Base-by-base conservation (phyloP, 2,329 filamentous ascomycete genomes). In the Aspergillus awamori region DNA sequence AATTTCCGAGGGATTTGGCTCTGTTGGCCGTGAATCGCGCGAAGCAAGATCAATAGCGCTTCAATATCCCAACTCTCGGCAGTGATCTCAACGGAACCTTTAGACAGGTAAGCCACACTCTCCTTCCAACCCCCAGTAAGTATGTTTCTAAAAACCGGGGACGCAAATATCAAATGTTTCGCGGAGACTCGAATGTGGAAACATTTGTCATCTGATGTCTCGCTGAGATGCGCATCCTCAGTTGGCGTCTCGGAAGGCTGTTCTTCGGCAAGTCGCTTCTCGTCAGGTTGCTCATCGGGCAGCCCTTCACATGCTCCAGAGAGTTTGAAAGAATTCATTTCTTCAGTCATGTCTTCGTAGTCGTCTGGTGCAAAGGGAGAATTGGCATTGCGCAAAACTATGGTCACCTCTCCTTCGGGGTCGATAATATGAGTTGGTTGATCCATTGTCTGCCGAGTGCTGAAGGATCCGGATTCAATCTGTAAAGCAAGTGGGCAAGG, bases 21-120 rank as follows among this genome's bases (percentile, higher is more conserved):
- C 17, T 58, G 41, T 41, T 68, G 68, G 4, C 67, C 61, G 54
- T 73, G 69, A 2, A 71, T 60, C 26, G 67, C 49, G 4, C 62
- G 48, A 13, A 70, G 61, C 1, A 72, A 41, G 15, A 73, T 67
- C 33, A 73, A 53, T 6, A 71, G 43, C 1, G 68, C 69, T 54
- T 70, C 67, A 48, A 64, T 20, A 52, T 72, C 70, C 67, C 71
- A 72, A 11, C 48, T 39, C 8, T 68, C 63, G 1, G 62, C 52
- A 4, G 39, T 53, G 4, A 73, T 65, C n/a, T 68, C 63, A 15
- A 68, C 63, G 7, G 58, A 62, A 5, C 67, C 61, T 49, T 65
- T 62, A n/a, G 57, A 4, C 3, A 57, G 15, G 52, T 47, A 61
- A n/a, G 45, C 61, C 5, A 55, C 4, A 20, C 60, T 61, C 41